Evolutionary conservation across 805 yeast genomes (phyloP).

Genomic region (Candida sanyiensis): DNA sequence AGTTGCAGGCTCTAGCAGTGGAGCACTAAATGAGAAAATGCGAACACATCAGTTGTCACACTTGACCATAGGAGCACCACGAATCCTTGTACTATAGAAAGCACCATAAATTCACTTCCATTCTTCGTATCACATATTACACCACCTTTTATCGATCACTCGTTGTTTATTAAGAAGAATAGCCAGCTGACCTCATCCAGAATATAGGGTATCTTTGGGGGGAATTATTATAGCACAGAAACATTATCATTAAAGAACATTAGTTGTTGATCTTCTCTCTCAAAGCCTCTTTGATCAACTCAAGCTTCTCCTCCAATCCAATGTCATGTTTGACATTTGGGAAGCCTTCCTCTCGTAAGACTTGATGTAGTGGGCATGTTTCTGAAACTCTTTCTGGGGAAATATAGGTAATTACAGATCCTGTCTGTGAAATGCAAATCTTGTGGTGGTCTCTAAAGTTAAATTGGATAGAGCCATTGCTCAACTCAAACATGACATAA

Average conservation of each 20-base stretch:
- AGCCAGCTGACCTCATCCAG: neutral
- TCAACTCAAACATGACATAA: conserved; percentile 86
- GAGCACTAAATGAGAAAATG: conserved; percentile 18
- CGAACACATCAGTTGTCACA: no score
- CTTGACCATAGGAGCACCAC: no score
- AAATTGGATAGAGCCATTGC: conserved; percentile 89
- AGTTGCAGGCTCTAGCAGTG: conserved; percentile 67
- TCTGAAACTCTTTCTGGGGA: conserved; percentile 70
- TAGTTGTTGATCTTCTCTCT: conserved; percentile 27
- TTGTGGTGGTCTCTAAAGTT: conserved; percentile 95
- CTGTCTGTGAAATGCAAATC: conserved; percentile 70
- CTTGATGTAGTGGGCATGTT: conserved; percentile 51
- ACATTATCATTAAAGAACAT: neutral
- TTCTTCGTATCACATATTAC: no score
- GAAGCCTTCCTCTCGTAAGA: conserved; percentile 41
- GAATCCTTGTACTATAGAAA: no score
- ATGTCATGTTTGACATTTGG: conserved; percentile 42
- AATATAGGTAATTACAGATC: conserved; percentile 72
- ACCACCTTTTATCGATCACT: no score
- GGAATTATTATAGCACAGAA: conserved; percentile 3
- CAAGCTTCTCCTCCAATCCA: conserved; percentile 40
- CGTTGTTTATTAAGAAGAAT: conserved; percentile 2
- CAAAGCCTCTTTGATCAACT: conserved; percentile 63
- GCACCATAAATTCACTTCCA: no score
- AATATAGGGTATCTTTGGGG: conserved; percentile 7